Conservation (phyloP, 192 early-diverging fungal species). For the Gonapodya sp. region DNA sequence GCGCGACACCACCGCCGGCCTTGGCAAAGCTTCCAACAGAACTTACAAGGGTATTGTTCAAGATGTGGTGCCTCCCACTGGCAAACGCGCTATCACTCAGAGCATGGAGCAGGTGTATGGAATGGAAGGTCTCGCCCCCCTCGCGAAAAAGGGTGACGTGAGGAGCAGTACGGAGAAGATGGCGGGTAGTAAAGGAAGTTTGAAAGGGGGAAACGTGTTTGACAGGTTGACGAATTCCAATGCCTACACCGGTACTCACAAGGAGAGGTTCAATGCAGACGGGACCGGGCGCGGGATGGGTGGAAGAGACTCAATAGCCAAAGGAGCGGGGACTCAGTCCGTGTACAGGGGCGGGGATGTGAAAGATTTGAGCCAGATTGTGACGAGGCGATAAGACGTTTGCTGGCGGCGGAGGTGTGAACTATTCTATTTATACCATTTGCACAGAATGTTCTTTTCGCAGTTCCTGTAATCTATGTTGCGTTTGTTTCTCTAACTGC, state of each 20-base stretch:
- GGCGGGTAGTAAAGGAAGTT: neutral
- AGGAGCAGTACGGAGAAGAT: neutral
- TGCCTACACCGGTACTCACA: conserved; percentile 18
- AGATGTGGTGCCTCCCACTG: neutral
- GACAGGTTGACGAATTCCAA: neutral
- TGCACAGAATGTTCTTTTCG: too few species aligned
- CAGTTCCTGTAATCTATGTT: too few species aligned
- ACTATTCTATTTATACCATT: too few species aligned
- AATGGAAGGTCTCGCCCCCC: neutral
- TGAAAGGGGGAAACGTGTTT: too few species aligned
- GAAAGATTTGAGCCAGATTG: neutral
- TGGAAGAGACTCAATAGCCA: neutral
- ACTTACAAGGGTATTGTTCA: neutral
- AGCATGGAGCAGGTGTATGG: neutral
- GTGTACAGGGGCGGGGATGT: neutral
- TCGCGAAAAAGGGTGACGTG: neutral
- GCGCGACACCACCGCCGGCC: neutral
- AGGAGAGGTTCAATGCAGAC: conserved; percentile 16
- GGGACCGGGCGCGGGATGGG: neutral
- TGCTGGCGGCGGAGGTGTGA: too few species aligned
- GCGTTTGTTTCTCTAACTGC: too few species aligned
- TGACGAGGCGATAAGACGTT: neutral
- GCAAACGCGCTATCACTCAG: neutral
- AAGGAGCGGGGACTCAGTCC: neutral
- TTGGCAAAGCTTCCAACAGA: neutral